Percentiles rank a stretch among this genome's conserved stretches.
phyloP scores from a whole-genome alignment of 306 rosid species.

The Myrica gale region DNA sequence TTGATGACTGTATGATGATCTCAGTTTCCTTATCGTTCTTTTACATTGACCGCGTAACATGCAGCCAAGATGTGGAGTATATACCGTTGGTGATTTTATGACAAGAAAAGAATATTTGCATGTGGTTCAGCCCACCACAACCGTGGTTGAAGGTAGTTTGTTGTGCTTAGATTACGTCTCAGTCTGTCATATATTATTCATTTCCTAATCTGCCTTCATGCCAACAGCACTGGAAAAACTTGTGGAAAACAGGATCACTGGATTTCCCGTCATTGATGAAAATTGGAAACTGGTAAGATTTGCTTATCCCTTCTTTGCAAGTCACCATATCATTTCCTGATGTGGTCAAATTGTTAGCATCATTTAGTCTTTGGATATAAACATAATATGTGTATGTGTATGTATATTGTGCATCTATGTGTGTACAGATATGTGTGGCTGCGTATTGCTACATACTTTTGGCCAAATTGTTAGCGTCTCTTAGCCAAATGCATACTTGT shows the following conservation, averaged over 20 bases:
- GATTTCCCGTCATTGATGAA: slow-evolving; percentile 89
- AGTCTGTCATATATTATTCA: background rate
- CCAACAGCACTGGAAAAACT: slow-evolving; percentile 78
- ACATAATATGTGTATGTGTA: too few relatives aligned
- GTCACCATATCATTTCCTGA: background rate
- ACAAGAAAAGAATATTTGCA: slow-evolving; percentile 66
- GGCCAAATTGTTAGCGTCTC: too few relatives aligned
- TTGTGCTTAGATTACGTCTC: slow-evolving; percentile 10
- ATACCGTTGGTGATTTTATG: slow-evolving; percentile 94
- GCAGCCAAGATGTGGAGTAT: slow-evolving; percentile 64
- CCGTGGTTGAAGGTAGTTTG: slow-evolving; percentile 81
- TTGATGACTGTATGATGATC: background rate
- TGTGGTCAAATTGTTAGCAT: background rate
- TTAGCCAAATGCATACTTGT: too few relatives aligned
- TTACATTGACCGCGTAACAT: background rate
- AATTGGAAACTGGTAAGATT: slow-evolving; percentile 81
- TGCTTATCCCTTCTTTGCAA: slow-evolving; percentile 19
- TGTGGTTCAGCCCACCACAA: slow-evolving; percentile 80
- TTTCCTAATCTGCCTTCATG: slow-evolving; percentile 37
- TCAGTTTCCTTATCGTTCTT: background rate
- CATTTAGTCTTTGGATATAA: background rate
- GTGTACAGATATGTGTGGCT: too few relatives aligned
- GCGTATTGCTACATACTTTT: too few relatives aligned
- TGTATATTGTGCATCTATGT: too few relatives aligned
- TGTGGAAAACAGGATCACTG: slow-evolving; percentile 90